A percentile compares a stretch with the other conserved stretches of the same genome.
Evolutionary conservation across 208 protist genomes (phyloP).

Genomic region (Strigomonas culicis): DNA sequence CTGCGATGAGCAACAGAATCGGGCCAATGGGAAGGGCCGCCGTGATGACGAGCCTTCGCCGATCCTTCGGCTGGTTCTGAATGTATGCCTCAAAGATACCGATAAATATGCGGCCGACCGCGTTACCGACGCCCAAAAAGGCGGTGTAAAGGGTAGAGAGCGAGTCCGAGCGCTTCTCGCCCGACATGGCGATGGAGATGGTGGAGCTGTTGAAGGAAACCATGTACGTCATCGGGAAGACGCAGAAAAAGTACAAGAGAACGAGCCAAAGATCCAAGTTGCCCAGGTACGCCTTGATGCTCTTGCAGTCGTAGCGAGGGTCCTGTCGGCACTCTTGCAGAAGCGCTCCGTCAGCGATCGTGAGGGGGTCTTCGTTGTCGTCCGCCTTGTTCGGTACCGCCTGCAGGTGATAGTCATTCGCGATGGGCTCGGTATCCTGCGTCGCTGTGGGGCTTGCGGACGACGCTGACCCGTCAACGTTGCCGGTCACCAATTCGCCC

Average conservation of each 20-base stretch:
- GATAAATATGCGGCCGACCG: constrained; percentile 42
- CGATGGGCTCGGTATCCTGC: neutral
- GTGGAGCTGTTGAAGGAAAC: constrained; percentile 48
- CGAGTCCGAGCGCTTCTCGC: constrained; percentile 21
- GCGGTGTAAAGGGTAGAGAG: constrained; percentile 43
- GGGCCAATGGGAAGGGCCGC: constrained; percentile 24
- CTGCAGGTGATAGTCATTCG: too few relatives aligned
- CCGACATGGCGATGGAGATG: constrained; percentile 47
- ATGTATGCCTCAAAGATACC: constrained; percentile 51
- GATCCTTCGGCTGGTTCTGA: constrained; percentile 29
- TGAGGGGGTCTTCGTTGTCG: constrained; percentile 1
- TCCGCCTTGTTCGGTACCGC: neutral
- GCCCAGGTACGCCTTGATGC: constrained; percentile 31
- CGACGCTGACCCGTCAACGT: neutral
- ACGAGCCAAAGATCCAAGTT: constrained; percentile 41
- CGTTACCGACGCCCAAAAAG: constrained; percentile 47
- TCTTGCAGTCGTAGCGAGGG: constrained; percentile 29
- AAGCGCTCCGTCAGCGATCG: neutral
- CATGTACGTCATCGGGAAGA: constrained; percentile 31
- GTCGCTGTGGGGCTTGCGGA: neutral
- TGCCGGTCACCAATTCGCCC: neutral
- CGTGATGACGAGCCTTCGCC: constrained; percentile 31
- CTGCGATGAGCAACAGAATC: constrained; percentile 25
- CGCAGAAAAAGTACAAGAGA: constrained; percentile 37
- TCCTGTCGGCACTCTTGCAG: constrained; percentile 25